Evolutionary conservation across 768 basidiomycete species (phyloP), one percentile per base, ranked within the genome.

Genomic region (Candolleomyces aberdarensis): DNA sequence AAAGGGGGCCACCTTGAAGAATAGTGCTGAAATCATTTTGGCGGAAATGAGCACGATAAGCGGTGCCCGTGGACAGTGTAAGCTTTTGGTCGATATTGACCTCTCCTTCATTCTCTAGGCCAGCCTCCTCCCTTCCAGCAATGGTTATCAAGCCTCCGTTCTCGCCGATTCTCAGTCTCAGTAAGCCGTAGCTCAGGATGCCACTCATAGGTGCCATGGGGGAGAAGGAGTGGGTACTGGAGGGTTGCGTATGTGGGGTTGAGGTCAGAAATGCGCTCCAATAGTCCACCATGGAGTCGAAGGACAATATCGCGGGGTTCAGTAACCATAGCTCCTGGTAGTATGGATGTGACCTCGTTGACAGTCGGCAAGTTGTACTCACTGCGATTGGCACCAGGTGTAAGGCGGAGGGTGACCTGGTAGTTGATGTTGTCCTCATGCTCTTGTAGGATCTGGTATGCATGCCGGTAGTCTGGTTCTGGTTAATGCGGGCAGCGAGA

Each of bases 361-460:
- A 73, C 70, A 50, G 74, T 77, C 1, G 82, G 81, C 0, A 78
- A 60, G 63, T 83, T 83, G 56, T 84, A 81, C 13, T 71, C 57
- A 6, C 76, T 65, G 0, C 51, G 65, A 68, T 82, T 78, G 43
- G 59, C 29, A 11, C 59, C 59, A 53, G 66, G 61, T 9, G 22
- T 32, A 2, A 51, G 22, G 15, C 66, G 63, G 5, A 71, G 63
- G 10, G 65, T 26, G 19, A 56, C 53, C 3, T 13, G 36, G 15
- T 47, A 15, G 31, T 59, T 50, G 9, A 43, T 19, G 39, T 39
- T 15, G 8, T 13, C 39, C 17, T 48, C 22, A 31, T 49, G 20
- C 10, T 55, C 32, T n/a, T 55, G 46, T 15, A 60, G 58, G 17
- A 65, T 31, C 8, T 65, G 48, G 43, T 57, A 56, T 8, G 64